Evolutionary conservation across 768 basidiomycete species (phyloP).

Genomic region (Agrocybe praecox): DNA sequence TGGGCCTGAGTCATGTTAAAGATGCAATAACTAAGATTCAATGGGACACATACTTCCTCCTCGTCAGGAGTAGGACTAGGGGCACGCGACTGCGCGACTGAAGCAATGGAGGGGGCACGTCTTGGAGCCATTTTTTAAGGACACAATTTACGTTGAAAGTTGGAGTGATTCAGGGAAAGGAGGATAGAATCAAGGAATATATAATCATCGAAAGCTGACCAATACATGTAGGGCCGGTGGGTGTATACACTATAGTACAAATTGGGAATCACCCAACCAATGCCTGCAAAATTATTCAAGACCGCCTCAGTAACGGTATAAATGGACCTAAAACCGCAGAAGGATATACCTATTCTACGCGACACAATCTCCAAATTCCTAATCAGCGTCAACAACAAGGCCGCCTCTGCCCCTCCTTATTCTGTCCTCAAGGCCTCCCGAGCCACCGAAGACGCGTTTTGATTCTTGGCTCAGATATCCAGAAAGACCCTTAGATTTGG

Average conservation of each 20-base stretch:
- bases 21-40: neutral
- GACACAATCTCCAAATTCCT: neutral
- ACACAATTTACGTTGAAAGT: neutral
- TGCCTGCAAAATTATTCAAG: no score
- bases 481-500: slow-evolving; percentile 77
- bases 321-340: neutral
- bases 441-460: slow-evolving; percentile 82
- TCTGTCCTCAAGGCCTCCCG: slow-evolving; percentile 78
- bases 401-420: slow-evolving; percentile 73
- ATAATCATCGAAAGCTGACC: slow-evolving; percentile 19
- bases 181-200: neutral
- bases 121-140: slow-evolving; percentile 46
- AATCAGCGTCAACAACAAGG: slow-evolving; percentile 68
- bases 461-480: slow-evolving; percentile 81
- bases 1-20: slow-evolving; percentile 37
- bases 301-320: neutral
- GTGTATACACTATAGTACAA: slow-evolving; percentile 11
- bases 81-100: slow-evolving; percentile 50
- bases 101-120: slow-evolving; percentile 50
- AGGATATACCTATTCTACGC: neutral
- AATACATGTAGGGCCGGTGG: slow-evolving; percentile 22
- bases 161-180: neutral
- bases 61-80: slow-evolving; percentile 47
- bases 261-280: neutral
- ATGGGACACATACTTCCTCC: slow-evolving; percentile 36